Conservation (phyloP, 2,329 filamentous ascomycete genomes). For the Stagonosporopsis vannaccii region DNA sequence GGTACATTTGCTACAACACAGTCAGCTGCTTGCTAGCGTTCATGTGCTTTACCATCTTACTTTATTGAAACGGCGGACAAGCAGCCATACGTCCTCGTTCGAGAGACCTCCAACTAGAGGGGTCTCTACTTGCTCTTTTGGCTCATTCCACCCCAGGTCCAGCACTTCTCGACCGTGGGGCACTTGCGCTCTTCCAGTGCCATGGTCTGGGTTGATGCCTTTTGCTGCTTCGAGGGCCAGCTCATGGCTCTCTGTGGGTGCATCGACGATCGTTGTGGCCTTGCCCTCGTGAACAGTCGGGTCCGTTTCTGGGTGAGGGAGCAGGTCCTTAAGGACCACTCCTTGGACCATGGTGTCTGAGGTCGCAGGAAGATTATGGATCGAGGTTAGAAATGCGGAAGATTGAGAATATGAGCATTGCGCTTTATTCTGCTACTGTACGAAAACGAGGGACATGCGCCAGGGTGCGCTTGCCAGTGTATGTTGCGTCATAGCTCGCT, state of each 20-base stretch:
- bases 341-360: slow-evolving; percentile 33
- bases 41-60: slow-evolving; percentile 42
- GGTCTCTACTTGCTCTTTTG: slow-evolving; percentile 61
- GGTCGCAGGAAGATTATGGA: background rate
- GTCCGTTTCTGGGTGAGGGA: slow-evolving; percentile 46
- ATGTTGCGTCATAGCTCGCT: slow-evolving; percentile 28
- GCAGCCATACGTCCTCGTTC: slow-evolving; percentile 77
- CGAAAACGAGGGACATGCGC: slow-evolving; percentile 2
- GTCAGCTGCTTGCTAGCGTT: slow-evolving; percentile 27
- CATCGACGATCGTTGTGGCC: slow-evolving; percentile 47
- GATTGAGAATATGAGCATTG: background rate
- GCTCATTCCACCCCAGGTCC: slow-evolving; percentile 74
- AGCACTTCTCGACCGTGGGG: slow-evolving; percentile 62
- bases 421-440: slow-evolving; percentile 17
- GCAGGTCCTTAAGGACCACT: slow-evolving; percentile 47
- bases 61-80: slow-evolving; percentile 78
- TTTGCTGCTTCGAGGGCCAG: slow-evolving; percentile 52
- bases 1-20: slow-evolving; percentile 64
- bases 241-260: slow-evolving; percentile 57
- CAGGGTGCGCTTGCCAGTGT: slow-evolving; percentile 10
- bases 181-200: slow-evolving; percentile 55
- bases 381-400: background rate
- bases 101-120: slow-evolving; percentile 71
- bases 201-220: slow-evolving; percentile 49
- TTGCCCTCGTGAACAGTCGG: slow-evolving; percentile 38